These are phyloP conservation scores for Calonectria crousiana DNA, from an alignment of 2,329 filamentous ascomycete species.

Conservation along the genomic window DNA sequence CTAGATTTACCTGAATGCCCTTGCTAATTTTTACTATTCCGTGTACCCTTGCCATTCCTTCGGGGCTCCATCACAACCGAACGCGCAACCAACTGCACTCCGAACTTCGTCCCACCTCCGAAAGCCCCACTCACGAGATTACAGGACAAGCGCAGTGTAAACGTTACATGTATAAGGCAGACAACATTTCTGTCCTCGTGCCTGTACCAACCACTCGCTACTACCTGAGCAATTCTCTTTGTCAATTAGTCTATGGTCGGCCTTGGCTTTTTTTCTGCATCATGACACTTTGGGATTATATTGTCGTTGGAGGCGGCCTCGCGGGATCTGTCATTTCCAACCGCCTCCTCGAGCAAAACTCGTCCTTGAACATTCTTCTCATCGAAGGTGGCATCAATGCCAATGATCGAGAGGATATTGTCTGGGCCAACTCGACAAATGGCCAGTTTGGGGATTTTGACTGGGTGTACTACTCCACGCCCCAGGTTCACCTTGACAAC, in stretches of 20 bases:
- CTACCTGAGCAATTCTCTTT: background rate
- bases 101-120: background rate
- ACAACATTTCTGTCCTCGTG: background rate
- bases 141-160: background rate
- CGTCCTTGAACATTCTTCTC: conserved; percentile 49
- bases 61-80: background rate
- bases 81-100: background rate
- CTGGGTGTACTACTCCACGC: conserved; percentile 49
- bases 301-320: conserved; percentile 54
- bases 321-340: conserved; percentile 52
- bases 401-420: conserved; percentile 40
- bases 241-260: background rate
- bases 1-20: background rate
- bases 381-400: conserved; percentile 53
- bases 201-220: background rate
- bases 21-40: background rate
- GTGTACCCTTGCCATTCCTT: background rate
- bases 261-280: background rate
- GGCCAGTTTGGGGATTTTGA: conserved; percentile 46
- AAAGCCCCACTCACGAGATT: background rate
- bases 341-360: conserved; percentile 43
- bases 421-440: conserved; percentile 44
- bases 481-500: conserved; percentile 42
- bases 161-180: background rate
- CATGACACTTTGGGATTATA: conserved; percentile 46